Base-by-base conservation (phyloP, 306 rosid genomes). In the Aeschynomene evenia region DNA sequence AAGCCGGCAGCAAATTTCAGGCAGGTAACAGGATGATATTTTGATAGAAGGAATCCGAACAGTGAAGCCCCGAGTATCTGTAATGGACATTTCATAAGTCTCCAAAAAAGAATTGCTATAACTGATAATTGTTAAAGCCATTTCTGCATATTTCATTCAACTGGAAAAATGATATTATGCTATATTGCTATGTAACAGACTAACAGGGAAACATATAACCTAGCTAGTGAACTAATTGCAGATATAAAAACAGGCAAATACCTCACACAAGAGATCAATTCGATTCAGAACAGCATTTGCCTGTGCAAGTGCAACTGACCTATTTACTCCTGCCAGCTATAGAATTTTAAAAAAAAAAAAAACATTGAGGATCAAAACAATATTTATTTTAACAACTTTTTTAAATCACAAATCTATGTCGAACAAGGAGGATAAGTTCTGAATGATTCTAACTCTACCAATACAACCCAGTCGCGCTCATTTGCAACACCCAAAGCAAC, bases 391-490 rank as follows among this genome's bases (percentile, higher is more conserved):
- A 55, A 55, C 43, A 75, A 22, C 5, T 37, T 60, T 68, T 56
- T 49, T n/a, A 70, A 63, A 24, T 28, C 31, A 14, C 46, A 63
- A 33, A 66, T 40, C 4, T 16, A 43, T 31, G 28, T 62, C 40
- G 80, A 79, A 12, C 53, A 60, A 85, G 50, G 29, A 70, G 68
- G 48, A 14, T 63, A 75, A 48, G 33, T 23, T 61, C 23, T 48
- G 67, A 80, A 78, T 71, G 58, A 74, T 72, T 64, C 19, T 85
- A 95, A 74, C 73, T 64, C 19, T 85, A 95, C 96, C 99, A 87
- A 75, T 79, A 95, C 96, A 65, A 95, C 99, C 99, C 96, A 95
- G 73, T 95, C 99, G 39, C 92, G 96, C 82, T 95, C 97, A 82
- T 89, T 85, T 54, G 99, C 88, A 77, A 95, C 92, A 29, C 96